Conservation (phyloP, 306 rosid species). For the Cicer bijugum region DNA sequence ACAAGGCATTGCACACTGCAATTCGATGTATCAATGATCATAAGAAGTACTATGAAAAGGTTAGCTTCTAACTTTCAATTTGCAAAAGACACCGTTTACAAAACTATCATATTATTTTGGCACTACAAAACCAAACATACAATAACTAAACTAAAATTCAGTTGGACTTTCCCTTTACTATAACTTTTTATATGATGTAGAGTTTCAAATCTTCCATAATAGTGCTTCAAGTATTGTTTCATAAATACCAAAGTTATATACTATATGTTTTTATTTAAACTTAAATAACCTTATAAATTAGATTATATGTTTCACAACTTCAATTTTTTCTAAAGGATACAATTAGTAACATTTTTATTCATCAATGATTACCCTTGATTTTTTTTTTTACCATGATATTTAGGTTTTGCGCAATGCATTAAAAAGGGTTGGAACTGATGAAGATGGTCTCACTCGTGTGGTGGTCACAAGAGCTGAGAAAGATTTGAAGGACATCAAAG, state of each 20-base stretch:
- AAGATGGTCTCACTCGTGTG: conserved; percentile 71
- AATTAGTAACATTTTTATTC: not conserved
- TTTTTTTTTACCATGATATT: not conserved
- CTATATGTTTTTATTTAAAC: no score
- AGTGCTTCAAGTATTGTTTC: no score
- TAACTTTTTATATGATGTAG: no score
- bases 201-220: no score
- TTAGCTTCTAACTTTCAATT: conserved; percentile 17
- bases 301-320: no score
- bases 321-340: no score
- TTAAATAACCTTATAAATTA: no score
- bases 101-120: not conserved
- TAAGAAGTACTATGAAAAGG: conserved; percentile 77
- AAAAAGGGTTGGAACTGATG: conserved; percentile 61
- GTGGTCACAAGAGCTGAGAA: conserved; percentile 72
- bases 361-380: not conserved
- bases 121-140: no score
- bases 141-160: not conserved
- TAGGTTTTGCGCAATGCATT: conserved; percentile 66
- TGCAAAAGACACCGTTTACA: not conserved
- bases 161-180: not conserved
- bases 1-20: conserved; percentile 60
- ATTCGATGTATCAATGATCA: conserved; percentile 70
- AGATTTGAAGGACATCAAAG: conserved; percentile 61
- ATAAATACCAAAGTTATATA: no score